A percentile compares a stretch with the other conserved stretches of the same genome.
Conservation (phyloP, 768 basidiomycete genomes). For the Agaricus subrufescens region DNA sequence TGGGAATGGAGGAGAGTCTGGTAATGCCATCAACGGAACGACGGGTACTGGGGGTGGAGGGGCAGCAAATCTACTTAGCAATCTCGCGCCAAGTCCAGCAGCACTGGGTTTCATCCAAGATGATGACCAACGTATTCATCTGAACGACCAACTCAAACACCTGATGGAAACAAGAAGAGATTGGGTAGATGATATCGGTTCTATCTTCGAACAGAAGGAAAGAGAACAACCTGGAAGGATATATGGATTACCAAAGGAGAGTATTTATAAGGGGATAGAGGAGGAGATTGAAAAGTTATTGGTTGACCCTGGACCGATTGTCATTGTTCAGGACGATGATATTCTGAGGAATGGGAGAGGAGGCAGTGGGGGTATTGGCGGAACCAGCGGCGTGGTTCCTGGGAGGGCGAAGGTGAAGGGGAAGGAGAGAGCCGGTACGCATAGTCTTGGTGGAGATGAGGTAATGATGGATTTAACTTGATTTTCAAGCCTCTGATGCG, state of each 20-base stretch:
- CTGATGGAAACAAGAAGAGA: conserved; percentile 72
- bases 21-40: conserved; percentile 19
- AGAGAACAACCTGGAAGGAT: conserved; percentile 59
- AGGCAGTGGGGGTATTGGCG: not conserved
- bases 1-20: conserved; percentile 20
- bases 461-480: conserved; percentile 60
- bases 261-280: conserved; percentile 72
- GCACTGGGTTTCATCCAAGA: conserved; percentile 67
- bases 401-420: conserved; percentile 33
- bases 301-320: conserved; percentile 16
- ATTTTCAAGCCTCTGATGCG: conserved; percentile 8
- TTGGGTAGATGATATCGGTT: conserved; percentile 76
- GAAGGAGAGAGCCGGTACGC: conserved; percentile 38
- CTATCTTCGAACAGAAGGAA: conserved; percentile 74
- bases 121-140: conserved; percentile 55
- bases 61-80: conserved; percentile 16
- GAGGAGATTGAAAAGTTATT: conserved; percentile 49
- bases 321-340: conserved; percentile 12
- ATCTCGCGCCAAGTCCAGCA: conserved; percentile 57
- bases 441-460: conserved; percentile 36
- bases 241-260: conserved; percentile 73
- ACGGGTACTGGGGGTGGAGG: conserved; percentile 25
- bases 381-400: not conserved
- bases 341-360: conserved; percentile 13
- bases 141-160: conserved; percentile 64